Conservation (phyloP, 2,329 filamentous ascomycete genomes). For the Dactylellina drechsleri region DNA sequence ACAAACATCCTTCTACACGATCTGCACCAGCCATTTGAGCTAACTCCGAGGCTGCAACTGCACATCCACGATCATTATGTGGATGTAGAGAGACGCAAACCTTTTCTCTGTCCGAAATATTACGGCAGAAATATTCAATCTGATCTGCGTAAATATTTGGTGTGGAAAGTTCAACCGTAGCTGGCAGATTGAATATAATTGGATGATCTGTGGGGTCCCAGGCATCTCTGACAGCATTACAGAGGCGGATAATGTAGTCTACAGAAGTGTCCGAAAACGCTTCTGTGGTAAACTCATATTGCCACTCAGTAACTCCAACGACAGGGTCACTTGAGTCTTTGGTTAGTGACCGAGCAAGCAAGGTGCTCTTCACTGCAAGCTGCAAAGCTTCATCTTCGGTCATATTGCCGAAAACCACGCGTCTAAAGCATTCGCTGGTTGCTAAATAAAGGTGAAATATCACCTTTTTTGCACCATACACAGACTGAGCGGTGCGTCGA, state of each 20-base stretch:
- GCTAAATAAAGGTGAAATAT: constrained; percentile 96
- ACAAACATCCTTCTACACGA: constrained; percentile 90
- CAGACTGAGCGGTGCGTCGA: constrained; percentile 83
- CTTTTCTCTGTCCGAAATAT: constrained; percentile 86
- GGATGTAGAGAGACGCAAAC: constrained; percentile 89
- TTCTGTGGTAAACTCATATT: constrained; percentile 85
- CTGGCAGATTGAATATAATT: constrained; percentile 96
- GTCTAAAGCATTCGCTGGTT: constrained; percentile 93
- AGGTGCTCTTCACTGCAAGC: constrained; percentile 84
- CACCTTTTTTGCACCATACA: constrained; percentile 89
- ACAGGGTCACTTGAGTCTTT: constrained; percentile 75
- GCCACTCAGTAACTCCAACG: constrained; percentile 71
- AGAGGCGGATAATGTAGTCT: constrained; percentile 83
- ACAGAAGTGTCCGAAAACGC: constrained; percentile 89
- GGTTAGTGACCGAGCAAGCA: constrained; percentile 86
- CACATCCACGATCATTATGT: constrained; percentile 93
- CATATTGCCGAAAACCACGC: constrained; percentile 89
- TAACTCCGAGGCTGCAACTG: constrained; percentile 87
- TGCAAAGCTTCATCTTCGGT: constrained; percentile 82
- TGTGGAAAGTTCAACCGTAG: constrained; percentile 93
- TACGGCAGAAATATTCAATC: constrained; percentile 91
- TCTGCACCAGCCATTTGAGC: constrained; percentile 97
- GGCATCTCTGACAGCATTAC: constrained; percentile 90
- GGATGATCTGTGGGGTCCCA: constrained; percentile 86
- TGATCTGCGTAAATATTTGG: constrained; percentile 96